Evolutionary conservation across 148 eudicot species (phyloP), one percentile per base, ranked within the genome.

Genomic region (Mesembryanthemum crystallinum): DNA sequence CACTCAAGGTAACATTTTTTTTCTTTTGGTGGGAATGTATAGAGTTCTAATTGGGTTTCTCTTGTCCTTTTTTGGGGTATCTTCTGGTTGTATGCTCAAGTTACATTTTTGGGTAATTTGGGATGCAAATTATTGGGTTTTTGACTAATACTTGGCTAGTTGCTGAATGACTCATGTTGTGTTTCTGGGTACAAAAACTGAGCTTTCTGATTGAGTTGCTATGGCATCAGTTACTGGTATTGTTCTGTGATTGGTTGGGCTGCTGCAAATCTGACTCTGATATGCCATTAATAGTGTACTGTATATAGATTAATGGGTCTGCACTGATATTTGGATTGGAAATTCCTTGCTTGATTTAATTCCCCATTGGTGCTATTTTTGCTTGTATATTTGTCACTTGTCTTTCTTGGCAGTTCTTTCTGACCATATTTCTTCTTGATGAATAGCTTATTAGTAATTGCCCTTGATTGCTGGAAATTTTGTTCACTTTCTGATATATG

Each of bases 1-100:
- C 37, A 60, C 32, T 73, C 55, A 67, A 52, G 81, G 78, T 73
- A 78, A 73, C 54, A 30, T 71, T 67, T 67, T 5, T 23, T 32
- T 24, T 67, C 42, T 47, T 45, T 42, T 12, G 25, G 30, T 14
- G 9, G 49, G 20, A 17, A 33, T 55, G 23, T 32, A 45, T 54
- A 24, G 6, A 25, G 7, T 24, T 55, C 15, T 20, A 17, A 4
- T 14, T 27, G 37, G 1, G 8, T 69, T 25, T 72, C 67, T 52
- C 51, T 23, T 10, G 71, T n/a, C n/a, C 25, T 4, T 8, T 45
- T 77, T 47, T 77, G n/a, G 27, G 47, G 4, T 29, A 3, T 47
- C 17, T 69, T 0, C 5, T 23, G n/a, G 35, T 65, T 52, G 51
- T 27, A 20, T 66, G 30, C 55, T 37, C 42, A 55, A 21, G 37